Base-by-base conservation (phyloP, 108 stramenopile genomes). In the Fragilaria radians region DNA sequence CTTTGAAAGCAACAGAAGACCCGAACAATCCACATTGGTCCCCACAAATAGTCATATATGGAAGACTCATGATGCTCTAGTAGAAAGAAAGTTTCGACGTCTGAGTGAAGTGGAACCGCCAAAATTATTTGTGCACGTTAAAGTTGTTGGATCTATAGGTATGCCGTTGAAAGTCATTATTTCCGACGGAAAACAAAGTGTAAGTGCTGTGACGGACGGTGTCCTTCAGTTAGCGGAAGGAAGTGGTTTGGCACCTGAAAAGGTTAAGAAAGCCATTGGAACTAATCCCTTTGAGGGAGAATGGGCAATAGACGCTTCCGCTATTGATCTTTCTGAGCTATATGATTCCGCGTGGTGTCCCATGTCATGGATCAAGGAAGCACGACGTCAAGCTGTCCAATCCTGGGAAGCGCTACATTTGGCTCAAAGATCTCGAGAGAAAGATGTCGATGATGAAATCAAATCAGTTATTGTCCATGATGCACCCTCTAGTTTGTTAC, bases 21-120 rank as follows among this genome's bases (percentile, higher is more conserved):
- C n/a, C n/a, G n/a, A n/a, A n/a, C n/a, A n/a, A n/a, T n/a, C n/a
- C n/a, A n/a, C n/a, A n/a, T n/a, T n/a, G n/a, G 79, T 77, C 3
- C 85, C 85, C 23, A 67, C 61, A 28, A 82, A 82, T 25, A 69
- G 82, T 48, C 75, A 79, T 32, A 72, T 89, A 27, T 89, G 88
- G 88, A 78, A 77, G 46, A 89, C 88, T 27, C 65, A 73, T 30
- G 83, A 89, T 67, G 70, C 78, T 7, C 62, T 72, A 14, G 67
- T 89, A 0, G 69, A 68, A 31, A 76, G 73, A 34, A 70, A 81
- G 45, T 72, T 85, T 70, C 54, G 54, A 33, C 57, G 72, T 18
- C 72, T 88, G 11, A 71, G 64, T 22, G 68, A 74, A 28, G 58
- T 69, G 1, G 76, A 59, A 33, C 65, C 64, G 7, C 63, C 63